Evolutionary conservation across 495 filamentous ascomycete genomes (phyloP), one percentile per base, ranked within the genome.

Genomic region (Aspergillus sclerotiicarbonarius): DNA sequence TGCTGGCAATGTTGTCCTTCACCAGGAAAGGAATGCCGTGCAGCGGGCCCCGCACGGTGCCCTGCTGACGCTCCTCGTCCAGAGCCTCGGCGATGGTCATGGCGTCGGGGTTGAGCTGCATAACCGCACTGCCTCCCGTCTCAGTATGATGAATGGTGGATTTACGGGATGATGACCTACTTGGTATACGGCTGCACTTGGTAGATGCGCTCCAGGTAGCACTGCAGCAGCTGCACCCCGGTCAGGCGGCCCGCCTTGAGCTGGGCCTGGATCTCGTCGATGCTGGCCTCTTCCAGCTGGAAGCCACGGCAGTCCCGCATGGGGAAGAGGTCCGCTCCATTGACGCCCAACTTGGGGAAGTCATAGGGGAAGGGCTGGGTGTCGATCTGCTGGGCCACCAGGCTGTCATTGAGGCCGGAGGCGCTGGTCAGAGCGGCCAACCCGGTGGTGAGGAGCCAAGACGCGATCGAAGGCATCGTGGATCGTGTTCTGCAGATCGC

Each of bases 21-120:
- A 90, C 80, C 16, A 89, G 68, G 69, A 90, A 85, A 3, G 88
- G 88, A 55, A 91, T 87, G 19, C 87, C 87, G 65, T 91, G 87
- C 1, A 90, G 76, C 6, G 81, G 81, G 31, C 85, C 78, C 18
- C 85, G 79, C 13, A 85, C 71, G 32, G 62, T 73, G 12, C 85
- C 85, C 1, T 67, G 54, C 6, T 66, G 66, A 35, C 87, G 79
- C 70, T 90, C 86, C 0, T 59, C 65, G 66, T 90, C 88, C 18
- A 86, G 72, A 31, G 64, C 57, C 8, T 74, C 69, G 7, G 88
- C 88, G 63, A 87, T 87, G 12, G 68, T 29, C 48, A 83, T 66
- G 3, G 74, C 80, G 67, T 88, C 83, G 0, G 87, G 86, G 69
- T 88, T 89, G 25, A 82, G 54, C 62, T 87, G 77, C 48, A 89